Base-by-base conservation (phyloP, 208 protist species). In the Trypanosoma avium region DNA sequence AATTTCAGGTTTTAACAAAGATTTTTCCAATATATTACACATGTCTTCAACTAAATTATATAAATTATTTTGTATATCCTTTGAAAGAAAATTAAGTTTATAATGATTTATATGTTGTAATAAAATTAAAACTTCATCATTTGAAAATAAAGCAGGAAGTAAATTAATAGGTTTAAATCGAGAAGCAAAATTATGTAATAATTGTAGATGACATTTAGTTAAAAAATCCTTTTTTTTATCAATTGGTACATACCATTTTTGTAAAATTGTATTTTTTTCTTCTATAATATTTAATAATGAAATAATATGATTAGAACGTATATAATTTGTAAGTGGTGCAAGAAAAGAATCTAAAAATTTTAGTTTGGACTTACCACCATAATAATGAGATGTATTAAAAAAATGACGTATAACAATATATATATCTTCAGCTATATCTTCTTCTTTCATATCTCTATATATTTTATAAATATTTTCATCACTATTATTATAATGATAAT, bases 371-470 rank as follows among this genome's bases (percentile, higher is more conserved):
- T 26, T 17, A 22, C 10, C 33, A 36, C 13, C 4, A 24, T 8
- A 4, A 4, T 10, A 26, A 13, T 38, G 33, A 24, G 13, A 12
- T 19, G 19, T n/a, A 61, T 10, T 9, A 47, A 49, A 17, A 22
- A 50, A 36, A 40, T 4, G 15, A 19, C 32, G 46, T 22, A 64
- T 55, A 12, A 64, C 43, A 4, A 64, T 46, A 42, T 45, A 64
- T 32, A 54, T 21, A 54, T 53, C 8, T 8, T 53, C 58, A n/a
- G 32, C 24, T 7, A 33, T 36, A 32, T 40, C 17, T 3, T 42
- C 10, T 5, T 6, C 30, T 22, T 42, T 46, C 19, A 38, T 46
- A 26, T 40, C 26, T n/a, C n/a, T n/a, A n/a, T n/a, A n/a, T 38
- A 22, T 22, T 9, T 7, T 12, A 7, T 24, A 27, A n/a, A 24